Evolutionary conservation across 2,329 filamentous ascomycete genomes (phyloP).

Genomic region (Colletotrichum abscissum): DNA sequence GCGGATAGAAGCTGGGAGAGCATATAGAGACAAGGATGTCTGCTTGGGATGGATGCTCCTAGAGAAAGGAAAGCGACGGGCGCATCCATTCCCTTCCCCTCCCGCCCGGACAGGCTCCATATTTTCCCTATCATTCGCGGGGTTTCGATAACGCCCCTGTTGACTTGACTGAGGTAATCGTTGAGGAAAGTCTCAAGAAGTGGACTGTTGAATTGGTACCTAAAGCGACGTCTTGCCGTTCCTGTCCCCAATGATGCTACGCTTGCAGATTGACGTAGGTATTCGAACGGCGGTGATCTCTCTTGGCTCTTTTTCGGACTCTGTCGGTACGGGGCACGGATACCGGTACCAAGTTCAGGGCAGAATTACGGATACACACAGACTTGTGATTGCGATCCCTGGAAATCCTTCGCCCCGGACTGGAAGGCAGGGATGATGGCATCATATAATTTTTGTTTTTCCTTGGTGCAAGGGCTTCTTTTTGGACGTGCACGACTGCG

Average conservation of each 20-base stretch:
- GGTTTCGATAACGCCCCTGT: not conserved
- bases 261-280: not conserved
- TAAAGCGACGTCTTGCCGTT: no score
- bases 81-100: not conserved
- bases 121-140: not conserved
- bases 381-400: not conserved
- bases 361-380: not conserved
- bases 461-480: not conserved
- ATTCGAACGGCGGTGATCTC: not conserved
- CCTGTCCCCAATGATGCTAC: not conserved
- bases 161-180: not conserved
- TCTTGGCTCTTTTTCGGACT: not conserved
- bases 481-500: not conserved
- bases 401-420: not conserved
- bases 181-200: not conserved
- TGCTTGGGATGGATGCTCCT: not conserved
- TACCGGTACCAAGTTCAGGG: not conserved
- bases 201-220: not conserved
- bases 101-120: not conserved
- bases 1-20: not conserved
- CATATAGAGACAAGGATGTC: not conserved
- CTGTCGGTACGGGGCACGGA: not conserved
- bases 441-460: not conserved
- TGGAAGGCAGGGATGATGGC: not conserved
- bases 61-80: not conserved